These are phyloP conservation scores for Vaccinium darrowii DNA, from an alignment of 148 eudicot genomes.

Conservation along the genomic window DNA sequence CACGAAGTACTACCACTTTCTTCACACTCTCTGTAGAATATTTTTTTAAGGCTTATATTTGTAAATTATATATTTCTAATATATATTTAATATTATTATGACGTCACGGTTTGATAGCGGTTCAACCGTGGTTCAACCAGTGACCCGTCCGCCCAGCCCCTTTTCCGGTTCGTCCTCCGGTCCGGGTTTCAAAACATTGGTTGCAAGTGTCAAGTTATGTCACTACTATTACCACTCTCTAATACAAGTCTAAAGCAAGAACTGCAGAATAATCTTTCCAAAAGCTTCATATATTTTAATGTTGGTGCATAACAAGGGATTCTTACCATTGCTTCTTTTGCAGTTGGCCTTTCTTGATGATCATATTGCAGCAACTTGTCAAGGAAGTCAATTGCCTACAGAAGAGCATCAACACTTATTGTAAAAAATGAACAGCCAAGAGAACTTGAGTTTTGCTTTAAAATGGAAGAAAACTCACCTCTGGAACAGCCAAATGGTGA, in stretches of 20 bases:
- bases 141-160: too few relatives aligned
- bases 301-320: background rate
- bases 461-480: constrained; percentile 39
- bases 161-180: too few relatives aligned
- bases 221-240: background rate
- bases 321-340: constrained; percentile 95
- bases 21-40: too few relatives aligned
- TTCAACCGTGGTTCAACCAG: too few relatives aligned
- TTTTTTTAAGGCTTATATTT: too few relatives aligned
- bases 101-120: too few relatives aligned
- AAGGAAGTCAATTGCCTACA: constrained; percentile 89
- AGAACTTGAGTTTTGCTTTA: background rate
- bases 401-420: background rate
- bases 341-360: constrained; percentile 94
- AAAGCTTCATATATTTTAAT: background rate
- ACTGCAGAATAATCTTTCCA: background rate
- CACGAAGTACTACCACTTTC: too few relatives aligned
- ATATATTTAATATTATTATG: too few relatives aligned
- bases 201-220: too few relatives aligned
- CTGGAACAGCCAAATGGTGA: constrained; percentile 87
- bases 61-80: too few relatives aligned
- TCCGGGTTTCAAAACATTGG: too few relatives aligned
- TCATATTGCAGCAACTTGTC: constrained; percentile 87
- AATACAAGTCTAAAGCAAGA: background rate
- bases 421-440: background rate